Percentiles rank a stretch among this genome's conserved stretches.
These are phyloP conservation scores for Lolium rigidum DNA, from an alignment of 176 grass and related monocot genomes.

Conservation along the genomic window DNA sequence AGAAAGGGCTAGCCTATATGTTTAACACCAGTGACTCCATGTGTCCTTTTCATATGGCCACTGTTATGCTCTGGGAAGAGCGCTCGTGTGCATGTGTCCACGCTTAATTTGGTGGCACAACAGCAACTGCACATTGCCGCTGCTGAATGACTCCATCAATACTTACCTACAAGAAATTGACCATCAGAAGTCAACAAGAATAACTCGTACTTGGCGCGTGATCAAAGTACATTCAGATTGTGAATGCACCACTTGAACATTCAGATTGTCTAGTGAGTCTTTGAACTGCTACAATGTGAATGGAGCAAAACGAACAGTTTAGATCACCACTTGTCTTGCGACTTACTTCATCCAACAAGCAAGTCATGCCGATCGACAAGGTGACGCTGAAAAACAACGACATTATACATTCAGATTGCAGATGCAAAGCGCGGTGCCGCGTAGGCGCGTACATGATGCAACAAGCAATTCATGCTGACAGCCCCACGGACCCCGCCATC, in stretches of 20 bases:
- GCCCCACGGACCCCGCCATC: background rate
- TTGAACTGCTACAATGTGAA: background rate
- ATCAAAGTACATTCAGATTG: too few species aligned
- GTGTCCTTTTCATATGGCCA: slow-evolving; percentile 28
- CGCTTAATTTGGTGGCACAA: slow-evolving; percentile 30
- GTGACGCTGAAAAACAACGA: slow-evolving; percentile 14
- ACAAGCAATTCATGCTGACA: slow-evolving; percentile 30
- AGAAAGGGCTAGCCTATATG: too few species aligned
- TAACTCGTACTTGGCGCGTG: background rate
- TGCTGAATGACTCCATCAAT: slow-evolving; percentile 19
- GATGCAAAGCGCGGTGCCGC: background rate
- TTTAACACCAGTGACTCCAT: background rate
- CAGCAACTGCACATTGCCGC: slow-evolving; percentile 39
- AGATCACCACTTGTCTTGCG: too few species aligned
- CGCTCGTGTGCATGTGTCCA: slow-evolving; percentile 26
- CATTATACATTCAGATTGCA: background rate
- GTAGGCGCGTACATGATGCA: background rate
- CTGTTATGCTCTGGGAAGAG: slow-evolving; percentile 35
- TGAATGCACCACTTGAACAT: too few species aligned
- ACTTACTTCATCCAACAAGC: background rate
- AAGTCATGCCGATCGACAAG: background rate
- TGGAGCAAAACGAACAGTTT: background rate
- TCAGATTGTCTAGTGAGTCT: too few species aligned
- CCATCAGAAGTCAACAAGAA: background rate
- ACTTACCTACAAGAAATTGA: slow-evolving; percentile 1